phyloP scores from a whole-genome alignment of 768 basidiomycete species.

The Ramaria sp. region DNA sequence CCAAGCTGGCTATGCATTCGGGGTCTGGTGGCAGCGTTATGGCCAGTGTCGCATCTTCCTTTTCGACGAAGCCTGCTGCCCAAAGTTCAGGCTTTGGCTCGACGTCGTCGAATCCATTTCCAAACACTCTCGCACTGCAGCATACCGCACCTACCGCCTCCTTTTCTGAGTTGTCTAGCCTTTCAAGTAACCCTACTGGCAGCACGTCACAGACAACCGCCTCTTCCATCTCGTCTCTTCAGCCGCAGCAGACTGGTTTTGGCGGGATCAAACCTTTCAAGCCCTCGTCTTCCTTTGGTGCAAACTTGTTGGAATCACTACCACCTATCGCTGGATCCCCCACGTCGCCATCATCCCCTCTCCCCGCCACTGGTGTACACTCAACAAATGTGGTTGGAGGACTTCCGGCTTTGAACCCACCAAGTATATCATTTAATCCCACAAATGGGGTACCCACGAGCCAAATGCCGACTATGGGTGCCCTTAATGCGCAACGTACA shows the following conservation, averaged over 20 bases:
- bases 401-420: not conserved
- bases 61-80: slow-evolving; percentile 24
- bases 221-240: slow-evolving; percentile 26
- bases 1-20: slow-evolving; percentile 23
- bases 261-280: slow-evolving; percentile 72
- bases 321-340: slow-evolving; percentile 57
- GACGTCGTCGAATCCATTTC: slow-evolving; percentile 5
- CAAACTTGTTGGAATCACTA: slow-evolving; percentile 58
- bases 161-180: slow-evolving; percentile 36
- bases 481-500: slow-evolving; percentile 27
- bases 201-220: slow-evolving; percentile 21
- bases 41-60: slow-evolving; percentile 65
- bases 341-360: slow-evolving; percentile 32
- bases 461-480: slow-evolving; percentile 14
- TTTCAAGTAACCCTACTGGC: slow-evolving; percentile 45
- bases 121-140: slow-evolving; percentile 13
- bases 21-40: slow-evolving; percentile 41
- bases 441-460: slow-evolving; percentile 9
- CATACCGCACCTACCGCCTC: slow-evolving; percentile 25
- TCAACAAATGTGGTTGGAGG: not conserved
- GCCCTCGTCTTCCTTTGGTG: slow-evolving; percentile 72
- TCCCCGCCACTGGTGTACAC: slow-evolving; percentile 12
- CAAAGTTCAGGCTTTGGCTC: not conserved
- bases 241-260: slow-evolving; percentile 40
- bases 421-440: not conserved